These are phyloP conservation scores for Pseudogymnoascus verrucosus DNA, from an alignment of 2,329 filamentous ascomycete species.

Conservation along the genomic window DNA sequence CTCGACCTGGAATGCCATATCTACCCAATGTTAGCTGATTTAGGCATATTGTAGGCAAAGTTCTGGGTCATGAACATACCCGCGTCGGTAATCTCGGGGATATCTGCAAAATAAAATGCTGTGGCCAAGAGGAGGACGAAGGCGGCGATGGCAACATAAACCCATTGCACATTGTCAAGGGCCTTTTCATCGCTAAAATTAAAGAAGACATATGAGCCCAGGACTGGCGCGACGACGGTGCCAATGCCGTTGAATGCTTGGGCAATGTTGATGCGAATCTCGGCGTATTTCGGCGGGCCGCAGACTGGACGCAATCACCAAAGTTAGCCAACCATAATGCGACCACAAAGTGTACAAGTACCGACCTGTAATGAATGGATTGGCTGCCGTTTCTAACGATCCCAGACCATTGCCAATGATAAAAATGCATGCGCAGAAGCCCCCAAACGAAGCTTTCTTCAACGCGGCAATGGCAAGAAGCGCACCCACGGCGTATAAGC, in stretches of 20 bases:
- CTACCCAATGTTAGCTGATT: conserved; percentile 14
- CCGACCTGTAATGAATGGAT: conserved; percentile 42
- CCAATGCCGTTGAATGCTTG: conserved; percentile 73
- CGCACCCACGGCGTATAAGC: conserved; percentile 53
- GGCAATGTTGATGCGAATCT: conserved; percentile 67
- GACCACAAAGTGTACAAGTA: neutral
- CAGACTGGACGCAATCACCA: neutral
- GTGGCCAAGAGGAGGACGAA: conserved; percentile 50
- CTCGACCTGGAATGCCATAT: conserved; percentile 26
- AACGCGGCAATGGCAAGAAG: conserved; percentile 50
- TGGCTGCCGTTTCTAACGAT: conserved; percentile 68
- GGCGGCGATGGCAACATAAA: conserved; percentile 53
- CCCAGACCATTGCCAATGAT: conserved; percentile 65
- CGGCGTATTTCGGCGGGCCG: conserved; percentile 58
- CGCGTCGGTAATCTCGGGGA: conserved; percentile 49
- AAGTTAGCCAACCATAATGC: neutral
- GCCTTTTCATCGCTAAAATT: conserved; percentile 44
- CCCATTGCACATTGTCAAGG: conserved; percentile 54
- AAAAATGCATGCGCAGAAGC: conserved; percentile 37
- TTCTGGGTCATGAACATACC: conserved; percentile 47
- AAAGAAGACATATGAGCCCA: conserved; percentile 70
- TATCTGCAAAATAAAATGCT: conserved; percentile 48
- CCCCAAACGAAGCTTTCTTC: conserved; percentile 40
- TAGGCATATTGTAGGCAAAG: neutral
- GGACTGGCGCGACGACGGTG: conserved; percentile 62